Evolutionary conservation across 1,284 basidiomycete species (phyloP), one percentile per base, ranked within the genome.

Genomic region (Ustilago xerochloae): DNA sequence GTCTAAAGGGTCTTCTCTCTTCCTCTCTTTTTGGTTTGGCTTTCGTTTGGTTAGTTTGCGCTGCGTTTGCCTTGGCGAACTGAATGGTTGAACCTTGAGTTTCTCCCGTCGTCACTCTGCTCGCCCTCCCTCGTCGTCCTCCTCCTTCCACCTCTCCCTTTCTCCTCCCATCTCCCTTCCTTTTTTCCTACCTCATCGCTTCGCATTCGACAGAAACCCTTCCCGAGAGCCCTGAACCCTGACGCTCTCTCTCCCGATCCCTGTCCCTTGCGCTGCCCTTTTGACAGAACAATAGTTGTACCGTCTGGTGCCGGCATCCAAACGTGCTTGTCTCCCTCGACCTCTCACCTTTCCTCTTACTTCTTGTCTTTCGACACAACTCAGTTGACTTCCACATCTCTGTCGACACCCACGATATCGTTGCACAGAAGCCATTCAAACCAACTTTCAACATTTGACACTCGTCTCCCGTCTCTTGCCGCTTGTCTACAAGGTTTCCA

Each of bases 51-150:
- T n/a, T n/a, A n/a, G n/a, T n/a, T n/a, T n/a, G n/a, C n/a, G n/a
- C 45, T 53, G 24, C 26, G 55, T 39, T 45, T 43, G 48, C 32
- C 35, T 39, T 35, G 22, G 16, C 32, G 26, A 29, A 35, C 16
- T 39, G n/a, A n/a, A n/a, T 51, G 53, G 53, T 63, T 56, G 29
- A 63, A 51, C 61, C 61, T 63, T 51, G 61, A 56, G 61, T 36
- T 51, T 63, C 53, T 46, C n/a, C n/a, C n/a, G n/a, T n/a, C n/a
- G n/a, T n/a, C 30, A 28, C 18, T 13, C 15, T 12, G 18, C 20
- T 20, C 20, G 33, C 12, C n/a, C 15, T 18, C 10, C 18, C 20
- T 20, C 30, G 24, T 41, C 20, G 1, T 59, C 32, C 24, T 28
- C 32, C 20, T 28, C 32, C 8, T 15, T 35, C 30, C 26, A 12